Evolutionary conservation across 2,329 filamentous ascomycete genomes (phyloP).

Genomic region (Cordyceps javanica): DNA sequence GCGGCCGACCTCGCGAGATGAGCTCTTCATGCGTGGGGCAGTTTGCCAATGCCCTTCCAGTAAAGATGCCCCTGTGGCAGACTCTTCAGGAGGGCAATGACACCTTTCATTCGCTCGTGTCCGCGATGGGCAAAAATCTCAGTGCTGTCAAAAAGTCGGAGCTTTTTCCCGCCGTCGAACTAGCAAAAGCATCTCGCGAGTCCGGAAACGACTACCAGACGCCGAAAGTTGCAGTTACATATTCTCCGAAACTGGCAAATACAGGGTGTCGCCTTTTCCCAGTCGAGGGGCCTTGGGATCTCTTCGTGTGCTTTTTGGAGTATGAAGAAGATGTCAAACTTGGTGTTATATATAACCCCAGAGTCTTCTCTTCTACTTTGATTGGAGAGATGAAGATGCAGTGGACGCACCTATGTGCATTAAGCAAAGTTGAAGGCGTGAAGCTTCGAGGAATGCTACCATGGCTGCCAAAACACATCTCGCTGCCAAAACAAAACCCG

Average conservation of each 20-base stretch:
- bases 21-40: slow-evolving; percentile 11
- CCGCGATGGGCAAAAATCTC: slow-evolving; percentile 13
- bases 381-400: background rate
- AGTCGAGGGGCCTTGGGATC: slow-evolving; percentile 3
- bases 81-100: slow-evolving; percentile 1
- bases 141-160: slow-evolving; percentile 15
- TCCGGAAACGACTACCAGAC: slow-evolving; percentile 11
- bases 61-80: slow-evolving; percentile 14
- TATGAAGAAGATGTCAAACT: background rate
- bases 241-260: background rate
- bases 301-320: slow-evolving; percentile 6
- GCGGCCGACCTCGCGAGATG: too few relatives aligned
- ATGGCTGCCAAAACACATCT: background rate
- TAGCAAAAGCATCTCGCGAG: slow-evolving; percentile 6
- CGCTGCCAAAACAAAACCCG: background rate
- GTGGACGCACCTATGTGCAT: background rate
- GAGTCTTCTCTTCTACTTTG: background rate
- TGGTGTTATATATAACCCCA: slow-evolving; percentile 1
- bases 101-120: slow-evolving; percentile 11
- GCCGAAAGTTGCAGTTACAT: slow-evolving; percentile 3
- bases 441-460: background rate
- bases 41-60: slow-evolving; percentile 15
- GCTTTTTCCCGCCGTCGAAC: slow-evolving; percentile 11
- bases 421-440: too few relatives aligned
- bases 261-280: background rate